A percentile compares a stretch with the other conserved stretches of the same genome.
Conservation (phyloP, 2,329 filamentous ascomycete species). For the Raffaelea ambrosiae region DNA sequence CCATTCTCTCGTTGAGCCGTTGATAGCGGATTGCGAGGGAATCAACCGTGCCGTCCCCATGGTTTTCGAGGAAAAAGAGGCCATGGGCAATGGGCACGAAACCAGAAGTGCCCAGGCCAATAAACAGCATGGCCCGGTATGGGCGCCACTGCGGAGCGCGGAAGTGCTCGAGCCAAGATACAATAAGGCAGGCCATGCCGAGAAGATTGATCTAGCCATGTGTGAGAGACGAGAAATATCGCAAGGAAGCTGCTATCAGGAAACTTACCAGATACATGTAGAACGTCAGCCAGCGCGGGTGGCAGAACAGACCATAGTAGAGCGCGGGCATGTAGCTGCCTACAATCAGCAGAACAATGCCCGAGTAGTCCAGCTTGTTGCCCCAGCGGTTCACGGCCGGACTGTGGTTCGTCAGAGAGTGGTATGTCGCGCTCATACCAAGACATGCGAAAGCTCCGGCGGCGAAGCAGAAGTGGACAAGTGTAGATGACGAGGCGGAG, state of each 20-base stretch:
- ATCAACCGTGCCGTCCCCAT: background rate
- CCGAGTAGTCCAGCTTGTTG: constrained; percentile 90
- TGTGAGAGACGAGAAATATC: background rate
- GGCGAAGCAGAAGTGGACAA: constrained; percentile 73
- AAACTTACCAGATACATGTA: constrained; percentile 68
- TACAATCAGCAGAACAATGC: constrained; percentile 85
- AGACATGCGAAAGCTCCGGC: constrained; percentile 63
- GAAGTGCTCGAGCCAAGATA: constrained; percentile 75
- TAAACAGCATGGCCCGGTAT: constrained; percentile 83
- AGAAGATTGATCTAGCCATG: constrained; percentile 61
- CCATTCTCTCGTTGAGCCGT: constrained; percentile 63
- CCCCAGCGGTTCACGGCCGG: constrained; percentile 68
- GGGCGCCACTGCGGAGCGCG: constrained; percentile 76
- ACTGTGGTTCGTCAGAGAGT: constrained; percentile 80
- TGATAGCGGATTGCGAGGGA: constrained; percentile 48
- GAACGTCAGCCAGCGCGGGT: constrained; percentile 51
- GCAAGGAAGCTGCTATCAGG: background rate
- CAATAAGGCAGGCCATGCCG: constrained; percentile 64
- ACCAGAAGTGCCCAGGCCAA: constrained; percentile 75
- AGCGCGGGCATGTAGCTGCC: constrained; percentile 85
- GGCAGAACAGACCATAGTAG: constrained; percentile 77
- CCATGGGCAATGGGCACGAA: constrained; percentile 78
- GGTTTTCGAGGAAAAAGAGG: constrained; percentile 24
- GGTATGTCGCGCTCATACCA: constrained; percentile 77
- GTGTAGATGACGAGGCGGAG: constrained; percentile 46